Evolutionary conservation across 1,284 basidiomycete species (phyloP).

Genomic region (Mycosarcoma mackinlayi): DNA sequence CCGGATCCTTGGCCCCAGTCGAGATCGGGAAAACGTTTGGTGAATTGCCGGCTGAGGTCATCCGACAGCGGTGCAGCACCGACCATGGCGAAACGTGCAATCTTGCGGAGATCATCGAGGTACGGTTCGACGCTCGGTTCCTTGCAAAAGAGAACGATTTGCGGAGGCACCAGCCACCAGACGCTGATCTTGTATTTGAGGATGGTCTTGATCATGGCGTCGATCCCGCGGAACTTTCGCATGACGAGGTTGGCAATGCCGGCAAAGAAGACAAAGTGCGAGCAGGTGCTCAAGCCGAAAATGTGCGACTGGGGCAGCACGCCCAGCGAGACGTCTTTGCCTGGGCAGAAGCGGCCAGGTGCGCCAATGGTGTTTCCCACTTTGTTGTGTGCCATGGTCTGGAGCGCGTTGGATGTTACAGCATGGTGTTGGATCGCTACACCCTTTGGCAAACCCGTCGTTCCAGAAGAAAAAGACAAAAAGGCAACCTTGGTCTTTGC

Average conservation of each 20-base stretch:
- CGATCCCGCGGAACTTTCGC: slow-evolving; percentile 57
- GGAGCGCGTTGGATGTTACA: slow-evolving; percentile 58
- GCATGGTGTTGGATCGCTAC: slow-evolving; percentile 65
- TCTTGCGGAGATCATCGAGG: slow-evolving; percentile 38
- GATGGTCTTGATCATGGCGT: slow-evolving; percentile 56
- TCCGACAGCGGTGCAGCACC: slow-evolving; percentile 59
- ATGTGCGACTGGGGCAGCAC: slow-evolving; percentile 57
- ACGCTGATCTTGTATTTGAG: slow-evolving; percentile 62
- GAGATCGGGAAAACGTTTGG: slow-evolving; percentile 40
- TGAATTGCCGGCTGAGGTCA: slow-evolving; percentile 52
- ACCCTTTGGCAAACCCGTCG: slow-evolving; percentile 68
- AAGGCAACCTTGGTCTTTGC: slow-evolving; percentile 72
- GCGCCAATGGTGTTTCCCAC: slow-evolving; percentile 36
- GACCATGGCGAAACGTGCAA: slow-evolving; percentile 55
- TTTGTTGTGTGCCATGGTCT: slow-evolving; percentile 65
- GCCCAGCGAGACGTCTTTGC: slow-evolving; percentile 54
- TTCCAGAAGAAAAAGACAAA: slow-evolving; percentile 68
- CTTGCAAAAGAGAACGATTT: slow-evolving; percentile 57
- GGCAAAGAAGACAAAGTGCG: slow-evolving; percentile 63
- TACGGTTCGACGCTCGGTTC: slow-evolving; percentile 59
- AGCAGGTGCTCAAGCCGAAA: slow-evolving; percentile 60
- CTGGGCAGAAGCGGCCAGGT: slow-evolving; percentile 46
- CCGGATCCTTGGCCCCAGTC: slow-evolving; percentile 61
- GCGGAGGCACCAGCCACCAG: slow-evolving; percentile 53
- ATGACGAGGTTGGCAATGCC: slow-evolving; percentile 58